Conservation (phyloP, 208 protist species). For the Borovskyia barvae region DNA sequence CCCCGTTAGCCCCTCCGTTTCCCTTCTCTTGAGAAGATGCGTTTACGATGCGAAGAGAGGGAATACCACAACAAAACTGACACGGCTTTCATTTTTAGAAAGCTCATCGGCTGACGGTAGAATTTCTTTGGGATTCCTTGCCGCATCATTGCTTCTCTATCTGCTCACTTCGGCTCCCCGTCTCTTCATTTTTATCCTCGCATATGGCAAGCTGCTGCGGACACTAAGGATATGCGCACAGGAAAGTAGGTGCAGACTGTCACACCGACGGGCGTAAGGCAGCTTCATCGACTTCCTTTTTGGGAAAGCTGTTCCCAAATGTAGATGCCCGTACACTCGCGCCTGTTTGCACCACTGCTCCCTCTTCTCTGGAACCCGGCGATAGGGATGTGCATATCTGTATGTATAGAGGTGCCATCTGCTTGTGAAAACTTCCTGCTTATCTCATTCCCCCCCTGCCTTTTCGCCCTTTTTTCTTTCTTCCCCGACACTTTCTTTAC, state of each 20-base stretch:
- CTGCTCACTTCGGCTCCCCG: neutral
- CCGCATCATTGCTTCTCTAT: neutral
- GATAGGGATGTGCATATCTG: too few relatives aligned
- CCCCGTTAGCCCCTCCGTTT: neutral
- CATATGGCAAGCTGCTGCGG: neutral
- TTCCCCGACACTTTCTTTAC: neutral
- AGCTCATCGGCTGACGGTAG: too few relatives aligned
- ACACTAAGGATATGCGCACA: neutral
- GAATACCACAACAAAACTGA: too few relatives aligned
- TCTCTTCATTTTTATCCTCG: neutral
- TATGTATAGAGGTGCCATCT: too few relatives aligned
- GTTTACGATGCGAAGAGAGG: neutral
- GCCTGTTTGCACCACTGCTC: too few relatives aligned
- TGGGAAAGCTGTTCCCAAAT: too few relatives aligned
- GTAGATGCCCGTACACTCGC: too few relatives aligned
- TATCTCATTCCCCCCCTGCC: neutral
- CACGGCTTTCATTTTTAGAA: too few relatives aligned
- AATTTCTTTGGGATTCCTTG: neutral
- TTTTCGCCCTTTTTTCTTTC: neutral
- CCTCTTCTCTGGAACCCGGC: too few relatives aligned
- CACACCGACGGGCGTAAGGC: too few relatives aligned
- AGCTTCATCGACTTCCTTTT: too few relatives aligned
- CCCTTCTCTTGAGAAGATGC: conserved; percentile 1
- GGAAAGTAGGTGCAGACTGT: too few relatives aligned
- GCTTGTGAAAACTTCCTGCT: neutral